These are phyloP conservation scores for Bothriochloa decipiens DNA, from an alignment of 176 grass and related monocot genomes.

Conservation along the genomic window DNA sequence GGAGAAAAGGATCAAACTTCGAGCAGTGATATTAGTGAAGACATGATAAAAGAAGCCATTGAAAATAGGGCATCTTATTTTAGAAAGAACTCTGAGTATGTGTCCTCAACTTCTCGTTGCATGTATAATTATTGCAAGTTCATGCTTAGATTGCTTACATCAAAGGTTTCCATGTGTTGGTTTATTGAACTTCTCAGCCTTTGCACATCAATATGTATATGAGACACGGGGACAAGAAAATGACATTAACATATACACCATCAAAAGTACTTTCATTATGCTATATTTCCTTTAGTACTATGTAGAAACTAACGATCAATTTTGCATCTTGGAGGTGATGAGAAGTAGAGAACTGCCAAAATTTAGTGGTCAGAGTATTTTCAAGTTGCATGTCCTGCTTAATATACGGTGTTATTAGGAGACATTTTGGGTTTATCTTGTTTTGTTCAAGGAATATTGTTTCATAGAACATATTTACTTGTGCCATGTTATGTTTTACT, in stretches of 20 bases:
- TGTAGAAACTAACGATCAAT: not conserved
- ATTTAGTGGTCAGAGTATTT: conserved; percentile 6
- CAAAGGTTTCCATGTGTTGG: not conserved
- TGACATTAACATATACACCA: not conserved
- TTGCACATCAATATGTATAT: not conserved
- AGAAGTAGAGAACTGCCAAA: not conserved
- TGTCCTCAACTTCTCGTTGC: conserved; percentile 25
- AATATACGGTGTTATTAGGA: conserved; percentile 9
- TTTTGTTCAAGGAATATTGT: conserved; percentile 1
- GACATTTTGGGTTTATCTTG: not conserved
- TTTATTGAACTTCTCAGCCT: conserved; percentile 6
- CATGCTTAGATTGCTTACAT: not conserved
- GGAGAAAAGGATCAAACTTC: conserved; percentile 44
- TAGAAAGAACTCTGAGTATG: conserved; percentile 84
- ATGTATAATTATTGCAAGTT: not conserved
- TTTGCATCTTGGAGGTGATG: not conserved
- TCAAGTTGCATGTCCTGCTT: conserved; percentile 8
- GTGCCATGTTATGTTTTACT: conserved; percentile 35
- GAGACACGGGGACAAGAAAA: not conserved
- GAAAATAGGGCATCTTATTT: conserved; percentile 72
- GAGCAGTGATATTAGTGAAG: conserved; percentile 59
- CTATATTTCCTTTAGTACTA: not conserved
- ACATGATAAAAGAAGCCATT: conserved; percentile 74
- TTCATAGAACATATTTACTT: not conserved
- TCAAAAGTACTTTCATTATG: conserved; percentile 8